Evolutionary conservation across 352 stramenopile genomes (phyloP), one percentile per base, ranked within the genome.

Genomic region (Phytophthora idaei): DNA sequence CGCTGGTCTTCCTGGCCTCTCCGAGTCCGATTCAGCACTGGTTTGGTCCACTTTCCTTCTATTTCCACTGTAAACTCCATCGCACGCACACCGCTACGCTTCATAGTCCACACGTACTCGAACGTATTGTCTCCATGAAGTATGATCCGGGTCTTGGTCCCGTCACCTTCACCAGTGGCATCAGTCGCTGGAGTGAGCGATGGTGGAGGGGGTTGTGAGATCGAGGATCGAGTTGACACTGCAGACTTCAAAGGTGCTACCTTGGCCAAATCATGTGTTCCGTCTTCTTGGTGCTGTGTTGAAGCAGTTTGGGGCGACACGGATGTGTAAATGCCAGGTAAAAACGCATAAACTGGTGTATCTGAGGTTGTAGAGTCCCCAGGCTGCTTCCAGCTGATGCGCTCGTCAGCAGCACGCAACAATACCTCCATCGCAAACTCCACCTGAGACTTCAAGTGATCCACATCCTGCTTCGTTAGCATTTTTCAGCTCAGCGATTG

Each of bases 121-220:
- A 95, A 95, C 5, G 82, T 82, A 62, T 92, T 94, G 67, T 95
- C 85, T 3, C 85, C 85, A 60, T 95, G 83, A 6, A 95, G 74
- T 11, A 90, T 36, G 1, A 95, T 46, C 1, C 64, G 76, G 15
- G 71, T 62, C 21, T 78, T 74, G 28, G 68, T 76, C 5, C 77
- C 77, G 41, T 75, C 76, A 14, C 69, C 70, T 25, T 83, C 67
- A 11, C 29, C 27, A 11, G 28, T 1, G 25, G 39, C 12, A 21
- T 27, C 28, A 25, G 39, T 2, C 3, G 42, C 25, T 14, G 34
- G 4, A 34, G 27, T 10, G 42, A 9, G 54, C n/a, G 37, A 39
- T 46, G 29, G n/a, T 37, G 36, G 36, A 21, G 21, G 21, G 2
- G 31, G 34, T 49, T 45, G 55, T 12, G 17, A 14, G 9, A 57